Percentiles rank a stretch among this genome's conserved stretches.
Evolutionary conservation across 495 filamentous ascomycete genomes (phyloP).

Genomic region (Penicillium longicatenatum): DNA sequence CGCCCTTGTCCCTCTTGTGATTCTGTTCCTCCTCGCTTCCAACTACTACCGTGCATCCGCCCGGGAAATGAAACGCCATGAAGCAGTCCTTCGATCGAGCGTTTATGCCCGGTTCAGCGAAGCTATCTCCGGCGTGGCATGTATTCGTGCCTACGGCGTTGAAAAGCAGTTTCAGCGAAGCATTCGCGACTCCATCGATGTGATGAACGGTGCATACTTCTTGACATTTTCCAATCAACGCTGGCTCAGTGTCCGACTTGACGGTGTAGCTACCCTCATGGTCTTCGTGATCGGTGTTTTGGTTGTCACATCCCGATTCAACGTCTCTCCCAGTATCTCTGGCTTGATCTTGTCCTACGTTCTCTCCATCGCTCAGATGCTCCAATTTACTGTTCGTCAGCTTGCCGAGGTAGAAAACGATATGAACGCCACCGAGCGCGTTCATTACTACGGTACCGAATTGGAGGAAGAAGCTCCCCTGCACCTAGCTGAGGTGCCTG

Average conservation of each 20-base stretch:
- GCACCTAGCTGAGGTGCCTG: conserved; percentile 63
- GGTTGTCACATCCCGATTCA: conserved; percentile 92
- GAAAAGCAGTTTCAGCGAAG: conserved; percentile 69
- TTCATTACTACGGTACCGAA: conserved; percentile 87
- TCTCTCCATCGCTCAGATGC: conserved; percentile 90
- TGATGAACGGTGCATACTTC: conserved; percentile 93
- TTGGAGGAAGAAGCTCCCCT: conserved; percentile 88
- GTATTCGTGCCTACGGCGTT: conserved; percentile 86
- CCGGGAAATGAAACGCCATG: conserved; percentile 90
- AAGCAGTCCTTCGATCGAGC: conserved; percentile 79
- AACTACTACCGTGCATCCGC: conserved; percentile 90
- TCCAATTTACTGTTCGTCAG: conserved; percentile 93
- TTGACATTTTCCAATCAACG: conserved; percentile 92
- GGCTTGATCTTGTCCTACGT: conserved; percentile 93
- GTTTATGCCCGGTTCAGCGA: conserved; percentile 94
- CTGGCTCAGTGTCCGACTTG: conserved; percentile 84
- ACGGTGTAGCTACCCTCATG: conserved; percentile 76
- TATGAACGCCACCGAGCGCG: conserved; percentile 93
- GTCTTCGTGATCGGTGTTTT: conserved; percentile 88
- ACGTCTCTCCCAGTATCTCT: conserved; percentile 77
- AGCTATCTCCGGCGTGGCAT: conserved; percentile 77
- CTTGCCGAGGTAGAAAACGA: conserved; percentile 95
- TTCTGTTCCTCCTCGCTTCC: conserved; percentile 80
- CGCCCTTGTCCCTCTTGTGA: conserved; percentile 77
- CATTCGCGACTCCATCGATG: conserved; percentile 72